A percentile compares a stretch with the other conserved stretches of the same genome.
Conservation (phyloP, 140 eudicot species). For the Bidens hawaiensis region DNA sequence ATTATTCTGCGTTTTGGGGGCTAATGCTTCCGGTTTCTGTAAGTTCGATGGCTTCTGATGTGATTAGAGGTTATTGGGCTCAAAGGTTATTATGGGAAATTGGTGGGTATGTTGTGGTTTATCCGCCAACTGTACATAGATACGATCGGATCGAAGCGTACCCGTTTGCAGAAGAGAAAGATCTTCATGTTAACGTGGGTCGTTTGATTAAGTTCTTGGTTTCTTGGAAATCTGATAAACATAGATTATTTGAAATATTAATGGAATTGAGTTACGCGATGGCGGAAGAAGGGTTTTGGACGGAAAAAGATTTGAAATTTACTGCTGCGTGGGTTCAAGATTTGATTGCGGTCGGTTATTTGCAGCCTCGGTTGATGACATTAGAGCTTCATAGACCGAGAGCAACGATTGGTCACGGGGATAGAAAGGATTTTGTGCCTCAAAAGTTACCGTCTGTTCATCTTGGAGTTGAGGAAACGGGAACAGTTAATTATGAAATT, state of each 20-base stretch:
- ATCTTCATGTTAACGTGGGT: slow-evolving; percentile 95
- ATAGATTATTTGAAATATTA: slow-evolving; percentile 69
- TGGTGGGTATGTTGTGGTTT: slow-evolving; percentile 92
- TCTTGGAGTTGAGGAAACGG: slow-evolving; percentile 97
- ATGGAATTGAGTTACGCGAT: slow-evolving; percentile 82
- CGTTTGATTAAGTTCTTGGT: slow-evolving; percentile 75
- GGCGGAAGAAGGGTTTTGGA: slow-evolving; percentile 99
- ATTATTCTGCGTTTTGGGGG: slow-evolving; percentile 95
- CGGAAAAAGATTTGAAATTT: slow-evolving; percentile 76
- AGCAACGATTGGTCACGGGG: slow-evolving; percentile 91
- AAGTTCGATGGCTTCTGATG: slow-evolving; percentile 96
- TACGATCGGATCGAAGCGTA: slow-evolving; percentile 72
- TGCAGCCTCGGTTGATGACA: slow-evolving; percentile 92
- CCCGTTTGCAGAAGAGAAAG: slow-evolving; percentile 97
- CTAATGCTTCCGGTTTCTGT: slow-evolving; percentile 93
- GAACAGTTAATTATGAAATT: slow-evolving; percentile 89
- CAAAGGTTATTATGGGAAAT: slow-evolving; percentile 96
- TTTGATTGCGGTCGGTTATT: slow-evolving; percentile 77
- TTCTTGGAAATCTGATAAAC: slow-evolving; percentile 75
- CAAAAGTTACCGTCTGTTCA: slow-evolving; percentile 90
- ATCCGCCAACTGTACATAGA: slow-evolving; percentile 90
- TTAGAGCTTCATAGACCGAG: slow-evolving; percentile 80
- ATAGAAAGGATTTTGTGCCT: slow-evolving; percentile 86
- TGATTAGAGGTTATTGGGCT: slow-evolving; percentile 93
- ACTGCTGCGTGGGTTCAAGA: slow-evolving; percentile 99